Evolutionary conservation across 768 basidiomycete genomes (phyloP).

Genomic region (Terana coerulea): DNA sequence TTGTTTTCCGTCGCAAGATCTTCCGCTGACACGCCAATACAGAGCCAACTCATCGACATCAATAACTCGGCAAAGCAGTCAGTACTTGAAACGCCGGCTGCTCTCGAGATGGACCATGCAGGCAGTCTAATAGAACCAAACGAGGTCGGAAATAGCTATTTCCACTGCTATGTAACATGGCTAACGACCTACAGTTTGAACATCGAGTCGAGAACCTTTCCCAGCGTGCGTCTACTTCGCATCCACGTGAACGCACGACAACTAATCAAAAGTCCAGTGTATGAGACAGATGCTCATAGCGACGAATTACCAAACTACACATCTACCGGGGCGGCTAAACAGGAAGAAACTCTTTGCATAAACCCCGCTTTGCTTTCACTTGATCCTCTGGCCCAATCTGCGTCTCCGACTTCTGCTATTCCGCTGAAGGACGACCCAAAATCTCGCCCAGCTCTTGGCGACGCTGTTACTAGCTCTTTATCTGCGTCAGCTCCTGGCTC

Average conservation of each 20-base stretch:
- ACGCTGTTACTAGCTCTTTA: not conserved
- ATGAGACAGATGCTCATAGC: constrained; percentile 23
- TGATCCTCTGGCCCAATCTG: not conserved
- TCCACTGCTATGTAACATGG: not conserved
- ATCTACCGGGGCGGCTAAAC: not conserved
- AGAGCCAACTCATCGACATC: constrained; percentile 7
- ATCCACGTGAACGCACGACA: too few species aligned
- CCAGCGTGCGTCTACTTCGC: constrained; percentile 16
- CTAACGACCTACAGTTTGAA: constrained; percentile 3
- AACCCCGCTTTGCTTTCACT: not conserved
- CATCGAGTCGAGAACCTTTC: constrained; percentile 19
- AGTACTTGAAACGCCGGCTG: constrained; percentile 12
- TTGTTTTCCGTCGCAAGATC: not conserved
- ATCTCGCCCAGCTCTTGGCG: not conserved
- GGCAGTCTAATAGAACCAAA: constrained; percentile 18
- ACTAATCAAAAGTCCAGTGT: constrained; percentile 17
- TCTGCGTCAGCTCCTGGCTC: not conserved
- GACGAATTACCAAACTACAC: constrained; percentile 11
- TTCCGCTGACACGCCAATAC: not conserved
- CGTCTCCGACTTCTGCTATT: not conserved
- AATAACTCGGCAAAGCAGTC: constrained; percentile 17
- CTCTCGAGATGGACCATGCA: constrained; percentile 19
- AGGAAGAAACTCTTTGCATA: constrained; percentile 1
- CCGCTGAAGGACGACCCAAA: too few species aligned
- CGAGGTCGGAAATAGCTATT: constrained; percentile 13